phyloP scores from a whole-genome alignment of 2,329 filamentous ascomycete species.

The Cadophora luteo-olivacea region DNA sequence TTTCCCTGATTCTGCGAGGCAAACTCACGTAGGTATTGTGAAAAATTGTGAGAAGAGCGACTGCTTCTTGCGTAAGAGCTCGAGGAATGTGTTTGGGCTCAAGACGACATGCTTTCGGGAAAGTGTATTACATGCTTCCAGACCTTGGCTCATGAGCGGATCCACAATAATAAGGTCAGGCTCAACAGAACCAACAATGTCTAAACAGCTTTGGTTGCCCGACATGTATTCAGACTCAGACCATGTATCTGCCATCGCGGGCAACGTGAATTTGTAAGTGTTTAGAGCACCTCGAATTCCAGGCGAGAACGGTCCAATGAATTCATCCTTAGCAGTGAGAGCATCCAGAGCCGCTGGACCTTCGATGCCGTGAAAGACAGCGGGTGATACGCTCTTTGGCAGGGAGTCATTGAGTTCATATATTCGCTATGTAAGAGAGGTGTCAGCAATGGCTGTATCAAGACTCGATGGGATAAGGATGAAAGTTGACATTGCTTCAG shows the following conservation, averaged over 20 bases:
- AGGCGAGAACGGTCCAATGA: conserved; percentile 37
- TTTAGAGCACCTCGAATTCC: conserved; percentile 47
- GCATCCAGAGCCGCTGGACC: conserved; percentile 46
- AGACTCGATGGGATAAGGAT: background rate
- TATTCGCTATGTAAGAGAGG: conserved; percentile 35
- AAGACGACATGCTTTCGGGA: conserved; percentile 48
- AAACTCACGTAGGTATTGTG: conserved; percentile 49
- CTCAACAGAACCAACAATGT: conserved; percentile 47
- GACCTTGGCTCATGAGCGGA: conserved; percentile 50
- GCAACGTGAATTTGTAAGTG: conserved; percentile 38
- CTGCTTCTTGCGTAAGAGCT: conserved; percentile 50
- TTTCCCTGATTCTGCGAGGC: background rate
- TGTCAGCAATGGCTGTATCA: background rate
- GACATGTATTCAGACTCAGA: conserved; percentile 49
- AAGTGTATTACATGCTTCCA: conserved; percentile 50
- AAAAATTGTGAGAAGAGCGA: conserved; percentile 46
- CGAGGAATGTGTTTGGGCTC: conserved; percentile 53
- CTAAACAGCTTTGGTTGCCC: conserved; percentile 48
- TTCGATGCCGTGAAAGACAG: conserved; percentile 46
- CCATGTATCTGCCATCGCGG: conserved; percentile 45
- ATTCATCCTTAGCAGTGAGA: conserved; percentile 35
- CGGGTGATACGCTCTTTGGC: conserved; percentile 27
- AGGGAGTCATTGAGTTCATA: conserved; percentile 34
- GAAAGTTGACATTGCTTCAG: background rate
- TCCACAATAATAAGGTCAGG: conserved; percentile 53